A percentile compares a stretch with the other conserved stretches of the same genome.
Conservation (phyloP, 179 eudicot species). For the Silene coronaria region DNA sequence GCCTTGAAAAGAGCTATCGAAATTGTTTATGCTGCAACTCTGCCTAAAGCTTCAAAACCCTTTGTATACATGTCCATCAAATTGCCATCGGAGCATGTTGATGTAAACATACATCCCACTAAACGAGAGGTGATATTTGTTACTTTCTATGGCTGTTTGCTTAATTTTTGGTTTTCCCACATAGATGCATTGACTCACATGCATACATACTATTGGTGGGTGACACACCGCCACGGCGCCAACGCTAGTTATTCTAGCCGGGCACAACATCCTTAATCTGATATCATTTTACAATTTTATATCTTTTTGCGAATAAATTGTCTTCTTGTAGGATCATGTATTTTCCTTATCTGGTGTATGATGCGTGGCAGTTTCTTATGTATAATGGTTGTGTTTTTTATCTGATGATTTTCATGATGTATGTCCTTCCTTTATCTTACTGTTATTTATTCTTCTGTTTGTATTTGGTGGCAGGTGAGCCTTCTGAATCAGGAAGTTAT, state of each 20-base stretch:
- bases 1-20: constrained; percentile 92
- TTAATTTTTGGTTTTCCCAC: neutral
- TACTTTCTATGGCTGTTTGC: neutral
- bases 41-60: constrained; percentile 97
- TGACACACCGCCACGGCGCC: neutral
- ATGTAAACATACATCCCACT: constrained; percentile 97
- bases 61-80: constrained; percentile 85
- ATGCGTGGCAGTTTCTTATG: constrained; percentile 3
- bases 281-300: neutral
- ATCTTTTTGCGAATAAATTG: neutral
- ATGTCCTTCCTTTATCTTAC: neutral
- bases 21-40: constrained; percentile 86
- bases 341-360: neutral
- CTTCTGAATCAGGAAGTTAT: constrained; percentile 92
- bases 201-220: neutral
- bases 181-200: neutral
- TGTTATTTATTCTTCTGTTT: constrained; percentile 4
- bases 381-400: constrained; percentile 1
- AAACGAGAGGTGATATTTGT: constrained; percentile 69
- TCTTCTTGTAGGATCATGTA: constrained; percentile 2
- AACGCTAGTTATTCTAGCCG: neutral
- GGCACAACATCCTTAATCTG: neutral
- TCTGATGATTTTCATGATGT: constrained; percentile 7
- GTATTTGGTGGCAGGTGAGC: constrained; percentile 58
- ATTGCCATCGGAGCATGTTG: constrained; percentile 89